Percentiles rank a stretch among this genome's conserved stretches.
These are phyloP conservation scores for Calocybe indica DNA, from an alignment of 768 basidiomycete species.

Conservation along the genomic window DNA sequence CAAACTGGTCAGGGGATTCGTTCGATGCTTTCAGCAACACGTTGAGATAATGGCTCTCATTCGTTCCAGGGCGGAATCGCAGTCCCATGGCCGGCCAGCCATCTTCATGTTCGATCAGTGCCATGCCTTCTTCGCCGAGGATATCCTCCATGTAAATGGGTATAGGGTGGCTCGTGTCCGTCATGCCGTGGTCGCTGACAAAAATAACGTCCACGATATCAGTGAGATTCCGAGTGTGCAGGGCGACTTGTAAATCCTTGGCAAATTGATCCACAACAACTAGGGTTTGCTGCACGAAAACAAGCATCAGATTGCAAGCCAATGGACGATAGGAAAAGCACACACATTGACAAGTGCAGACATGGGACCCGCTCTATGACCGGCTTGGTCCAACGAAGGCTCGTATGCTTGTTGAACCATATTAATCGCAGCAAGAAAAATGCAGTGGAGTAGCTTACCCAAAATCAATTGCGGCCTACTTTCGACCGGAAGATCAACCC, in stretches of 20 bases:
- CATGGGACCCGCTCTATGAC: slow-evolving; percentile 65
- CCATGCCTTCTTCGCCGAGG: slow-evolving; percentile 57
- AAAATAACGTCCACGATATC: slow-evolving; percentile 86
- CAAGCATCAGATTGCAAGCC: background rate
- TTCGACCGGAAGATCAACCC: slow-evolving; percentile 75
- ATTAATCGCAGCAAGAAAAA: background rate
- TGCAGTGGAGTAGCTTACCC: slow-evolving; percentile 33
- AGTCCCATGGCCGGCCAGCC: slow-evolving; percentile 91
- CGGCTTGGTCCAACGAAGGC: slow-evolving; percentile 82
- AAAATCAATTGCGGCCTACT: slow-evolving; percentile 73
- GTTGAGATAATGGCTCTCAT: slow-evolving; percentile 50
- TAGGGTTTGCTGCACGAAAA: slow-evolving; percentile 49
- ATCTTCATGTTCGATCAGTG: slow-evolving; percentile 66
- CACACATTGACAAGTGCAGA: slow-evolving; percentile 68
- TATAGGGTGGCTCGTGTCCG: slow-evolving; percentile 75
- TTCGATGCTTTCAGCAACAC: slow-evolving; percentile 47
- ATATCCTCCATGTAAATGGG: slow-evolving; percentile 79
- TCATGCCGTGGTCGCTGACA: slow-evolving; percentile 92
- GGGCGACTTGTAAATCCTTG: slow-evolving; percentile 53
- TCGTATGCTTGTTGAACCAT: slow-evolving; percentile 55
- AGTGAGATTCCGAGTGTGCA: slow-evolving; percentile 68
- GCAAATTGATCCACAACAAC: slow-evolving; percentile 69
- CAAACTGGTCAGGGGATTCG: slow-evolving; percentile 59
- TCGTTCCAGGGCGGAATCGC: slow-evolving; percentile 57
- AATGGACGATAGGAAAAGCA: background rate